Percentiles rank a stretch among this genome's conserved stretches.
Conservation (phyloP, 202 grass and related monocot species). For the Panicum hallii region DNA sequence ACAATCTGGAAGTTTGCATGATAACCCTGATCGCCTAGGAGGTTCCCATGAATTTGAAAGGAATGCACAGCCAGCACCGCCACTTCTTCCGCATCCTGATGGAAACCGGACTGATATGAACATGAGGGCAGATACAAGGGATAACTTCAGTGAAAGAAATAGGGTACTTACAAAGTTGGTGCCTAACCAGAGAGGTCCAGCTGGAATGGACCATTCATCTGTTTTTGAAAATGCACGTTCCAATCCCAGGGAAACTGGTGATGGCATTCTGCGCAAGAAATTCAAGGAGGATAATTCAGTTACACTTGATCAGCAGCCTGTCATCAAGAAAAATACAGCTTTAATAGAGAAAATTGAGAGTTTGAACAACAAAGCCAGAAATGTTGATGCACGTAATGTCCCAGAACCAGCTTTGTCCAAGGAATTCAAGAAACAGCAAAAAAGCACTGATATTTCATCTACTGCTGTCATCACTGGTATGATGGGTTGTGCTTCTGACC, state of each 20-base stretch:
- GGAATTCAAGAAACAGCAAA: conserved; percentile 61
- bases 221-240: conserved; percentile 42
- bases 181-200: conserved; percentile 50
- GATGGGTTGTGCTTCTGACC: conserved; percentile 35
- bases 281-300: conserved; percentile 48
- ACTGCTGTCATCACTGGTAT: conserved; percentile 17
- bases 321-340: conserved; percentile 72
- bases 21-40: conserved; percentile 46
- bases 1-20: conserved; percentile 67
- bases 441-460: conserved; percentile 41
- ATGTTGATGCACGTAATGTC: conserved; percentile 56
- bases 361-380: conserved; percentile 88
- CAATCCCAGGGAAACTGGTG: conserved; percentile 41
- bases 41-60: conserved; percentile 48
- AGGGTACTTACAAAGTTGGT: conserved; percentile 41
- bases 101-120: conserved; percentile 39
- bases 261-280: conserved; percentile 51
- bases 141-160: conserved; percentile 46
- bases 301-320: conserved; percentile 53
- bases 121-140: conserved; percentile 40
- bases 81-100: conserved; percentile 58
- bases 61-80: conserved; percentile 47
- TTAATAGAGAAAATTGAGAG: conserved; percentile 95
- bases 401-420: conserved; percentile 50
- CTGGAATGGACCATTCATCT: conserved; percentile 21